Conservation (phyloP, 2,329 filamentous ascomycete species). For the Aspergillus vadensis region DNA sequence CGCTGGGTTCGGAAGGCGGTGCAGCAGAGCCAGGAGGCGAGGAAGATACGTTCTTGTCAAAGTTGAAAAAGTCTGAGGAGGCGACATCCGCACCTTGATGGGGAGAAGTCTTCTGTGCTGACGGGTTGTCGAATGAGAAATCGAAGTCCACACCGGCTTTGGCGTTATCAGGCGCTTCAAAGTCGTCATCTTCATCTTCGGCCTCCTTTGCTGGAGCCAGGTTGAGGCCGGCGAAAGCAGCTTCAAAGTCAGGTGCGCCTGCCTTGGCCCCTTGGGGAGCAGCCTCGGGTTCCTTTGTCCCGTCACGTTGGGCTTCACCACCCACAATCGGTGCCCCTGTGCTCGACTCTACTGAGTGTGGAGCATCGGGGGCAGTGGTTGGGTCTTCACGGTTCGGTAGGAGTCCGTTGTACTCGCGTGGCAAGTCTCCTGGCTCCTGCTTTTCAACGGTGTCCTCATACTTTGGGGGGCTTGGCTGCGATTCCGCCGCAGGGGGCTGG, state of each 20-base stretch:
- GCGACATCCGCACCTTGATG: slow-evolving; percentile 23
- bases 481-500: slow-evolving; percentile 54
- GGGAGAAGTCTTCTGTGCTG: slow-evolving; percentile 30
- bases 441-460: slow-evolving; percentile 36
- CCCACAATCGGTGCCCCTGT: slow-evolving; percentile 42
- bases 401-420: slow-evolving; percentile 43
- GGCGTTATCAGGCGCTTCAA: slow-evolving; percentile 30
- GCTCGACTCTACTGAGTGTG: slow-evolving; percentile 41
- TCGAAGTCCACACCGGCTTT: slow-evolving; percentile 46
- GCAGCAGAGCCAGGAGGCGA: slow-evolving; percentile 44
- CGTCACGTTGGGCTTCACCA: slow-evolving; percentile 35
- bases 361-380: slow-evolving; percentile 41
- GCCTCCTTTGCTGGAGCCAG: slow-evolving; percentile 49
- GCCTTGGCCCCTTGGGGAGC: slow-evolving; percentile 30
- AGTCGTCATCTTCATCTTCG: slow-evolving; percentile 62
- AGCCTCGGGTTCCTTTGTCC: slow-evolving; percentile 5
- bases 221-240: slow-evolving; percentile 48
- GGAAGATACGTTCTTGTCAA: slow-evolving; percentile 34
- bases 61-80: slow-evolving; percentile 44
- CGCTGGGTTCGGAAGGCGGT: slow-evolving; percentile 42
- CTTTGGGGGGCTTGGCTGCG: slow-evolving; percentile 58
- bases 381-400: slow-evolving; percentile 44
- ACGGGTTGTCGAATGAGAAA: slow-evolving; percentile 49
- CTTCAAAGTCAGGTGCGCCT: slow-evolving; percentile 48
- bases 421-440: slow-evolving; percentile 31